Base-by-base conservation (phyloP, 1,284 basidiomycete species). In the Pseudomicrostroma phylloplanum region DNA sequence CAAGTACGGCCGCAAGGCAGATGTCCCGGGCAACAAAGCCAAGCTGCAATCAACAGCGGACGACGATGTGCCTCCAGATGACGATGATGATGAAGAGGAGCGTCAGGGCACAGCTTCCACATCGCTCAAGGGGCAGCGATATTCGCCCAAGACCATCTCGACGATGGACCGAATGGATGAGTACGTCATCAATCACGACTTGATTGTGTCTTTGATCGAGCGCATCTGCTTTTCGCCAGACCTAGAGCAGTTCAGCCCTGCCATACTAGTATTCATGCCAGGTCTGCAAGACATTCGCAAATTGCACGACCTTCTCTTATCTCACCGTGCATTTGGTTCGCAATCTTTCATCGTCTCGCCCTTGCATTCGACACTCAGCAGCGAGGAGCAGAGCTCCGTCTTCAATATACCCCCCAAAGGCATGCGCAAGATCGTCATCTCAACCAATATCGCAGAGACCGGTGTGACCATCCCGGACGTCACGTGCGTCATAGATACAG, bases 381-480 rank as follows among this genome's bases (percentile, higher is more conserved):
- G 72, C 30, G 94, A 97, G 69, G 88, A 88, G 66, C 94, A 98
- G 78, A 85, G 86, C 48, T 87, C 88, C 1, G 94, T 96, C 0
- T 97, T 98, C 79, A 88, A 96, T 57, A 82, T 91, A 0, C 91
- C 90, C 23, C 89, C 89, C 0, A 74, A 74, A 1, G 91, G 90
- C 40, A 81, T 89, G 2, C 85, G 90, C 57, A 97, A 97, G 81
- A 92, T 96, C 71, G 93, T 96, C 42, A 89, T 96, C 53, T 79
- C 81, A 15, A 82, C 82, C 57, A 82, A 89, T 71, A 88, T 90
- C 69, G 87, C 90, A 30, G 91, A 96, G 79, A 96, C 91, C 15
- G 94, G 94, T 79, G 90, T 98, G 64, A 98, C 94, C 0, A 97
- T 98, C 63, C 94, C 94, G 4, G 96, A 99, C 74, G 91, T 97